Evolutionary conservation across 345 rosid species (phyloP).

Genomic region (Citrus sp.): DNA sequence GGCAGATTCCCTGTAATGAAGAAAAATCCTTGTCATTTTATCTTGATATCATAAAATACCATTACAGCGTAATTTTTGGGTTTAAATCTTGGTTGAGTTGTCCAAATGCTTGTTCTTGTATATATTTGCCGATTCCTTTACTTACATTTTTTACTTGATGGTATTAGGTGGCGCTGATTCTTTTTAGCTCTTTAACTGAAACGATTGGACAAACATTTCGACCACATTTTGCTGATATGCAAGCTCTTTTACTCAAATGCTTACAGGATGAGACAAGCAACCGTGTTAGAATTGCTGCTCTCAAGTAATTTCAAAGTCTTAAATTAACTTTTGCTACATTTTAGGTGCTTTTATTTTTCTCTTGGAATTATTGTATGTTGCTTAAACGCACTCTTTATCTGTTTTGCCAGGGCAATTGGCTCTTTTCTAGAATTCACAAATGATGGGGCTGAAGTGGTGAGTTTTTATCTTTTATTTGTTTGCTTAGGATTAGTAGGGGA

Average conservation of each 20-base stretch:
- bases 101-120: neutral
- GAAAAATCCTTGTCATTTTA: neutral
- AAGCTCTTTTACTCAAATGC: slow-evolving; percentile 89
- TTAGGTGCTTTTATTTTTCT: slow-evolving; percentile 11
- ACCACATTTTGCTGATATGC: slow-evolving; percentile 82
- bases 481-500: neutral
- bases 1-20: neutral
- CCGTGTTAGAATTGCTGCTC: slow-evolving; percentile 96
- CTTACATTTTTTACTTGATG: slow-evolving; percentile 5
- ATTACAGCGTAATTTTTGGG: neutral
- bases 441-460: slow-evolving; percentile 90
- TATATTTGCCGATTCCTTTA: neutral
- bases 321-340: neutral
- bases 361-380: neutral
- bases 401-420: slow-evolving; percentile 83
- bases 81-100: neutral
- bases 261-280: slow-evolving; percentile 89
- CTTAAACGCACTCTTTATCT: slow-evolving; percentile 13
- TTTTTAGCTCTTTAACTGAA: slow-evolving; percentile 97
- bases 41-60: neutral
- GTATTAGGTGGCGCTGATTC: slow-evolving; percentile 85
- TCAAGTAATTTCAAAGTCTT: slow-evolving; percentile 54
- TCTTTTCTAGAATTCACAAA: slow-evolving; percentile 87
- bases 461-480: slow-evolving; percentile 6
- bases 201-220: slow-evolving; percentile 87